These are phyloP conservation scores for Patellifolia procumbens DNA, from an alignment of 179 eudicot genomes.

Conservation along the genomic window DNA sequence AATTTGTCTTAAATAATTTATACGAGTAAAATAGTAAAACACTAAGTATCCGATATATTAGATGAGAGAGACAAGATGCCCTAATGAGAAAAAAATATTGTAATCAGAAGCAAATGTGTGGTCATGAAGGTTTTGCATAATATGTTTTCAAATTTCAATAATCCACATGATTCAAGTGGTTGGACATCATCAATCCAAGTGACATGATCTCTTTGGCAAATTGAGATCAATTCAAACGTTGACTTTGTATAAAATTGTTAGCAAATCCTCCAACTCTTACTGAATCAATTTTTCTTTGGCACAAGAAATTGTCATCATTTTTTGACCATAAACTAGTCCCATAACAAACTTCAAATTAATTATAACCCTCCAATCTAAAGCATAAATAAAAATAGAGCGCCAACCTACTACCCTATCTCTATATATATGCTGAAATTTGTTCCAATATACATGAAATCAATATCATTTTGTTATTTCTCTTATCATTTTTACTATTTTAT, in stretches of 20 bases:
- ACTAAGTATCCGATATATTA: too few species aligned
- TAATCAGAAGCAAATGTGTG: not conserved
- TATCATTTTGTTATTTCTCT: not conserved
- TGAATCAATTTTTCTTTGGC: constrained; percentile 4
- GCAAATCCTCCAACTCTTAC: constrained; percentile 7
- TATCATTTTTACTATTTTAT: not conserved
- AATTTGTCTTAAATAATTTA: too few species aligned
- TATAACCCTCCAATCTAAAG: not conserved
- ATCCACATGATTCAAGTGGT: not conserved
- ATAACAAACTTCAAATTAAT: not conserved
- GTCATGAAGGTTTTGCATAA: not conserved
- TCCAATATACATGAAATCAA: not conserved
- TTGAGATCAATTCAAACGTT: constrained; percentile 5
- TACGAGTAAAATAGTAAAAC: too few species aligned
- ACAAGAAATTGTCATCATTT: not conserved
- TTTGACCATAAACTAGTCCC: not conserved
- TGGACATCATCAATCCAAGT: not conserved
- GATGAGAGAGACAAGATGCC: too few species aligned
- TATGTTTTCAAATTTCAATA: not conserved
- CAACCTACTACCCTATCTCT: not conserved
- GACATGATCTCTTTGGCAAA: not conserved
- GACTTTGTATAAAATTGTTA: not conserved
- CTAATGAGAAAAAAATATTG: too few species aligned
- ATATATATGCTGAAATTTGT: not conserved
- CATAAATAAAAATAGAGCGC: not conserved